Conservation (phyloP, 805 yeast genomes). For the Candida nemodendra region DNA sequence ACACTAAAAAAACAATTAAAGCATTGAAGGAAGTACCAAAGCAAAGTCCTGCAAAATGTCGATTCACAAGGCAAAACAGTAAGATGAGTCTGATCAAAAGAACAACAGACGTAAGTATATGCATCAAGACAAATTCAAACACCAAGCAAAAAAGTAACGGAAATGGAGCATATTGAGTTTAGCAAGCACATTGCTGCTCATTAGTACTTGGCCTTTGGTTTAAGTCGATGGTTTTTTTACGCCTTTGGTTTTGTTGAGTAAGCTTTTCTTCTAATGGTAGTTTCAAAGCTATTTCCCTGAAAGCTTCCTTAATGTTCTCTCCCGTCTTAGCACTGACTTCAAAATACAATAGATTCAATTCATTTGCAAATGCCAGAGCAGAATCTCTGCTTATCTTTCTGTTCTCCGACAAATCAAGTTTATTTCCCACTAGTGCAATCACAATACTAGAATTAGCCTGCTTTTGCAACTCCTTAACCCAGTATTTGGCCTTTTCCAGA, state of each 20-base stretch:
- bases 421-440: conserved; percentile 83
- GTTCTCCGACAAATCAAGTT: conserved; percentile 54
- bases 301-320: conserved; percentile 44
- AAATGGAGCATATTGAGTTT: not conserved
- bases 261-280: conserved; percentile 35
- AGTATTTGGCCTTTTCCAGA: conserved; percentile 64
- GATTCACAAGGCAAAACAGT: too few relatives aligned
- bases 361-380: conserved; percentile 56
- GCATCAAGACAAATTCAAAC: conserved; percentile 1
- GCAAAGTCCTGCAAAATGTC: too few relatives aligned
- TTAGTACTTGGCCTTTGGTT: conserved; percentile 31
- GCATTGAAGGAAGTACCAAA: too few relatives aligned
- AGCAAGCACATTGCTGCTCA: conserved; percentile 34
- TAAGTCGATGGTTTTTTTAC: conserved; percentile 30
- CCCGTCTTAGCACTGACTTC: conserved; percentile 65
- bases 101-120: not conserved
- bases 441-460: conserved; percentile 76
- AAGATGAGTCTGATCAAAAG: too few relatives aligned
- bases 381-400: conserved; percentile 44
- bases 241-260: conserved; percentile 20
- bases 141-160: not conserved
- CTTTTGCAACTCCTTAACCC: conserved; percentile 78
- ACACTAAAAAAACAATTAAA: too few relatives aligned
- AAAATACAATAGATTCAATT: conserved; percentile 46
- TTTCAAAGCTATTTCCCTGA: conserved; percentile 49